Evolutionary conservation across 1,139 yeast genomes (phyloP).

Genomic region (Meyerozyma smithsonii): DNA sequence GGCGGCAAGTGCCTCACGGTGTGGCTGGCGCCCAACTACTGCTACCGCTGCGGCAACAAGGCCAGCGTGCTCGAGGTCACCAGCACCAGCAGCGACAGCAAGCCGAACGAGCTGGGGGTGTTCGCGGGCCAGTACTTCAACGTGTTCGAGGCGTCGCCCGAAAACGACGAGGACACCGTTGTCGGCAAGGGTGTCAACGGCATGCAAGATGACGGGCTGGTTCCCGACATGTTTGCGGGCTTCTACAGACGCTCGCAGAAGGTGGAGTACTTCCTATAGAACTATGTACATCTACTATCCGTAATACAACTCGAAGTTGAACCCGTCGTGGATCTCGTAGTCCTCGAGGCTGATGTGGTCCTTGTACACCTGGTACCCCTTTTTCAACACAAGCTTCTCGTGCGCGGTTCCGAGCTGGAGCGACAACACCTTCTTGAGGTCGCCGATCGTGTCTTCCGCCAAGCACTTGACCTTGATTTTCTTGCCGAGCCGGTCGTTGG

Average conservation of each 20-base stretch:
- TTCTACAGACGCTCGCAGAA: constrained; percentile 22
- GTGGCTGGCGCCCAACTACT: constrained; percentile 98
- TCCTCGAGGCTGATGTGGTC: constrained; percentile 89
- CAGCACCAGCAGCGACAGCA: constrained; percentile 27
- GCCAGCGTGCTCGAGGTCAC: constrained; percentile 85
- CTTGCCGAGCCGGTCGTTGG: constrained; percentile 62
- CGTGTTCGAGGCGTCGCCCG: constrained; percentile 96
- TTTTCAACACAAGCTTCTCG: constrained; percentile 62
- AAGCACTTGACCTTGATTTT: constrained; percentile 83
- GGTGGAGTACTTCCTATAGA: constrained; percentile 21
- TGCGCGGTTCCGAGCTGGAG: constrained; percentile 75
- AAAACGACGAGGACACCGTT: constrained; percentile 50
- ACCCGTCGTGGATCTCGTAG: constrained; percentile 89
- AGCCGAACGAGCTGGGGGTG: constrained; percentile 28
- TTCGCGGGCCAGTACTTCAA: constrained; percentile 63
- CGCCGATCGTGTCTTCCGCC: constrained; percentile 84
- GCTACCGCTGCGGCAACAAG: constrained; percentile 94
- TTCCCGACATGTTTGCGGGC: constrained; percentile 19
- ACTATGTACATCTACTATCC: constrained; percentile 21
- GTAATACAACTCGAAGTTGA: constrained; percentile 79
- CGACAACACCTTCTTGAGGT: constrained; percentile 78
- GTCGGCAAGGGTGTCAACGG: constrained; percentile 43
- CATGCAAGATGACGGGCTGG: constrained; percentile 14
- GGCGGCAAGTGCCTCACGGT: constrained; percentile 89
- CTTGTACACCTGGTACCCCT: constrained; percentile 76